Conservation (phyloP, 1,284 basidiomycete species). For the Thecaphora thlaspeos region DNA sequence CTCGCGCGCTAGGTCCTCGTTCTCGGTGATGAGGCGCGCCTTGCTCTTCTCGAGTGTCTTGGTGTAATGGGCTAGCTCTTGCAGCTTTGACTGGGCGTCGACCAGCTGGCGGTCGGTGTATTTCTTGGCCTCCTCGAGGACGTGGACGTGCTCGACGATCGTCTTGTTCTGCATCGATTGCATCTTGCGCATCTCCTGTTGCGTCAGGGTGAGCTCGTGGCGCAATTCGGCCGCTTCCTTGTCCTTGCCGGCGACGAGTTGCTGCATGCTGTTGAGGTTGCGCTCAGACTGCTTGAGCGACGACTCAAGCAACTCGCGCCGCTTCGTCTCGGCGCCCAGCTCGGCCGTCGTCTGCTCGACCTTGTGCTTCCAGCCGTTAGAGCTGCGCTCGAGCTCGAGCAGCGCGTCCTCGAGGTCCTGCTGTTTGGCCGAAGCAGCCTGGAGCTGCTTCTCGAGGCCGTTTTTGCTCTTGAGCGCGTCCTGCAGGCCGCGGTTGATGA, state of each 20-base stretch:
- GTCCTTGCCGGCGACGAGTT: constrained; percentile 70
- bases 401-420: constrained; percentile 50
- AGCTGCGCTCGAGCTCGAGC: constrained; percentile 40
- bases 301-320: constrained; percentile 53
- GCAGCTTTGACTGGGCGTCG: constrained; percentile 75
- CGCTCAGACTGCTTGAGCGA: constrained; percentile 66
- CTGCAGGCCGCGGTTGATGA: constrained; percentile 29
- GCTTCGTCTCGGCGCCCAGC: constrained; percentile 45
- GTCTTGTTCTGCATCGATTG: constrained; percentile 86
- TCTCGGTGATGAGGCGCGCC: constrained; percentile 72
- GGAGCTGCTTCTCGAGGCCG: constrained; percentile 71
- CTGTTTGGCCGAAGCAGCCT: constrained; percentile 63
- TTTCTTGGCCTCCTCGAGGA: constrained; percentile 92
- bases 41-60: constrained; percentile 80
- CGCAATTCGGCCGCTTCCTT: constrained; percentile 80
- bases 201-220: constrained; percentile 67
- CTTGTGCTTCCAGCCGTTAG: constrained; percentile 40
- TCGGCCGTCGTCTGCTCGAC: constrained; percentile 38
- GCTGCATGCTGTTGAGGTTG: constrained; percentile 64
- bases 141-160: constrained; percentile 97
- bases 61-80: constrained; percentile 73
- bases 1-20: constrained; percentile 78
- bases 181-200: constrained; percentile 66
- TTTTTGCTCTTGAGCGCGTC: constrained; percentile 29
- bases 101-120: constrained; percentile 88